phyloP scores from a whole-genome alignment of 2,329 filamentous ascomycete genomes.

The Lasiodiplodia sp. region DNA sequence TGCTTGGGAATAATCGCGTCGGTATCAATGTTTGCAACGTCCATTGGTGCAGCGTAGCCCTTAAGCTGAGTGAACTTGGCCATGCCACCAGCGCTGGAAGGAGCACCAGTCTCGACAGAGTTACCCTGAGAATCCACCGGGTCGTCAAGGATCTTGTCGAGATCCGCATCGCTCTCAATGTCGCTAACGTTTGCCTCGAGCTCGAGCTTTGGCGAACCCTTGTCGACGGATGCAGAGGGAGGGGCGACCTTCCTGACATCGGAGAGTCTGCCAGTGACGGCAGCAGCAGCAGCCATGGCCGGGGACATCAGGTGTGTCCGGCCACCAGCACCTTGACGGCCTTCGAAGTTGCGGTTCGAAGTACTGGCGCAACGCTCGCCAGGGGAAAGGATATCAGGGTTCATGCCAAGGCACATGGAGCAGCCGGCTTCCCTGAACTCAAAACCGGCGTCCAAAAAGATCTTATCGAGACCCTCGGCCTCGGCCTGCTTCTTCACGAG shows the following conservation, averaged over 20 bases:
- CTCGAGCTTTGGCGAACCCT: slow-evolving; percentile 64
- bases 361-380: slow-evolving; percentile 94
- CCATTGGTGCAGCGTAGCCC: slow-evolving; percentile 86
- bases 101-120: slow-evolving; percentile 62
- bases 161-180: slow-evolving; percentile 66
- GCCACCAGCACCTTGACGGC: slow-evolving; percentile 88
- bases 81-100: slow-evolving; percentile 67
- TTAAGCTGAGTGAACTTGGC: slow-evolving; percentile 84
- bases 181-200: slow-evolving; percentile 67
- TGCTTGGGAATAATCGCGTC: slow-evolving; percentile 99
- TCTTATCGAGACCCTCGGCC: slow-evolving; percentile 88
- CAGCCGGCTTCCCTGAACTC: slow-evolving; percentile 98
- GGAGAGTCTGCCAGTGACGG: slow-evolving; percentile 86
- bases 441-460: slow-evolving; percentile 90
- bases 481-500: slow-evolving; percentile 93
- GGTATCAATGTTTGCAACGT: slow-evolving; percentile 93
- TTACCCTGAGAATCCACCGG: slow-evolving; percentile 72
- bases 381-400: slow-evolving; percentile 93
- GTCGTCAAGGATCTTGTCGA: slow-evolving; percentile 68
- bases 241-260: slow-evolving; percentile 83
- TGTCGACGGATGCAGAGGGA: slow-evolving; percentile 50
- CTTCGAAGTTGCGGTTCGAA: slow-evolving; percentile 97
- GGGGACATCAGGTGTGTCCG: slow-evolving; percentile 97
- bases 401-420: slow-evolving; percentile 99
- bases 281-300: slow-evolving; percentile 92